Conservation (phyloP, 2,329 filamentous ascomycete species). For the Verticillium nubilum region DNA sequence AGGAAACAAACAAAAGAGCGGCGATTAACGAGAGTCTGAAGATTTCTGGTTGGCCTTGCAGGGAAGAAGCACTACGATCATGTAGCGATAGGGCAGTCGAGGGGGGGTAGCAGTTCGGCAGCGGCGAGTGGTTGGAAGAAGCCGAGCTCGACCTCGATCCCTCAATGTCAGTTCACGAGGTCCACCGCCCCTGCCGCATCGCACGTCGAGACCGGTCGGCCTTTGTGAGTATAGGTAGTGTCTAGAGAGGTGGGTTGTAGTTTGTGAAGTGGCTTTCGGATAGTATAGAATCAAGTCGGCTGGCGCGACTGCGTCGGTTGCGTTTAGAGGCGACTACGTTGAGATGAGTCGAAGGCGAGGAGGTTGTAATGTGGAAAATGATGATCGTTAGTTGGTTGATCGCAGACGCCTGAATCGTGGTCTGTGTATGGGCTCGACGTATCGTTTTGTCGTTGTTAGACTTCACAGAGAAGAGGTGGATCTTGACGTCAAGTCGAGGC, state of each 20-base stretch:
- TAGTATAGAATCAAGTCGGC: not conserved
- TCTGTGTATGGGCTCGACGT: too few species aligned
- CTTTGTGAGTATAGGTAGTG: slow-evolving; percentile 2
- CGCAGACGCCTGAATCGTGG: not conserved
- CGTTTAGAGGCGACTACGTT: not conserved
- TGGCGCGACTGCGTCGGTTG: slow-evolving; percentile 1
- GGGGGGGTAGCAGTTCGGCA: slow-evolving; percentile 4
- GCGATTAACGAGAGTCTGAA: not conserved
- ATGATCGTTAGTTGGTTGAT: not conserved
- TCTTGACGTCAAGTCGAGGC: too few species aligned
- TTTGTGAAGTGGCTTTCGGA: not conserved
- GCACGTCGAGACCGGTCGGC: slow-evolving; percentile 25
- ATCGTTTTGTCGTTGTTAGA: too few species aligned
- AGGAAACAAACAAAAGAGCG: not conserved
- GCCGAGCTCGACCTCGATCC: slow-evolving; percentile 22
- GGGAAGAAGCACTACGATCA: not conserved
- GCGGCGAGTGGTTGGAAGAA: not conserved
- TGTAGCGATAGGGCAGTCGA: not conserved
- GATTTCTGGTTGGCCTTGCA: not conserved
- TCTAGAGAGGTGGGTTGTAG: not conserved
- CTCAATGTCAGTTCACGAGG: slow-evolving; percentile 27
- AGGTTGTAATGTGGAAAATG: not conserved
- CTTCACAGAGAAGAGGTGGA: too few species aligned
- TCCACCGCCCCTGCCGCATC: slow-evolving; percentile 39
- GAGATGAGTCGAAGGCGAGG: not conserved